Base-by-base conservation (phyloP, 2,329 filamentous ascomycete species). In the Thyridium curvatum region DNA sequence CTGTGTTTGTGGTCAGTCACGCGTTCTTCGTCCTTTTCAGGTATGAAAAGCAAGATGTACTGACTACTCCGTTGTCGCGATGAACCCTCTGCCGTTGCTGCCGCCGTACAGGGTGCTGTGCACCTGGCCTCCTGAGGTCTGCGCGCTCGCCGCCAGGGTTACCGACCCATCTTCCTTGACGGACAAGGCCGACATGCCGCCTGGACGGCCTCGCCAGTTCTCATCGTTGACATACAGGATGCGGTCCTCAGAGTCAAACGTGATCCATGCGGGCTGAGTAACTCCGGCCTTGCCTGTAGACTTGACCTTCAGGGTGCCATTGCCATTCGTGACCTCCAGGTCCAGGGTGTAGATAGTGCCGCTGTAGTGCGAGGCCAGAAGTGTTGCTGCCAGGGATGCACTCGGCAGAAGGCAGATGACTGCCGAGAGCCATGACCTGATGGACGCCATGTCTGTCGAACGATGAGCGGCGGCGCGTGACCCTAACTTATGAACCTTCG, bases 61-160 rank as follows among this genome's bases (percentile, higher is more conserved):
- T 44, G 55, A 70, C 67, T 70, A 71, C 48, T 68, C 57, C 3
- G 65, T 60, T 4, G 61, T 58, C 2, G 65, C 65, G 38, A 69
- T 56, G 49, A 66, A 71, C 4, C 59, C 48, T 35, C 54, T 54
- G 12, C 63, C 64, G 38, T 64, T 52, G 4, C 46, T 32, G 4
- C 59, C 59, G 4, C 62, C 65, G 30, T 62, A 71, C 5, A 67
- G 47, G 1, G 53, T 52, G 30, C 64, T 65, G 42, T 69, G 61
- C 4, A 70, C 59, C 38, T 61, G 60, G 5, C 61, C 61, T 8
- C 62, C 61, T 10, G 48, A 43, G 3, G 59, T 56, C 29, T 52
- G 41, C n/a, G 56, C 51, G 26, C 56, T 53, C 4, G 54, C 58
- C 1, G 51, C 51, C 26, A 57, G 49, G 18, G 51, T 55, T 26